A percentile compares a stretch with the other conserved stretches of the same genome.
These are phyloP conservation scores for Citrus trifoliata DNA, from an alignment of 345 rosid species.

Conservation along the genomic window DNA sequence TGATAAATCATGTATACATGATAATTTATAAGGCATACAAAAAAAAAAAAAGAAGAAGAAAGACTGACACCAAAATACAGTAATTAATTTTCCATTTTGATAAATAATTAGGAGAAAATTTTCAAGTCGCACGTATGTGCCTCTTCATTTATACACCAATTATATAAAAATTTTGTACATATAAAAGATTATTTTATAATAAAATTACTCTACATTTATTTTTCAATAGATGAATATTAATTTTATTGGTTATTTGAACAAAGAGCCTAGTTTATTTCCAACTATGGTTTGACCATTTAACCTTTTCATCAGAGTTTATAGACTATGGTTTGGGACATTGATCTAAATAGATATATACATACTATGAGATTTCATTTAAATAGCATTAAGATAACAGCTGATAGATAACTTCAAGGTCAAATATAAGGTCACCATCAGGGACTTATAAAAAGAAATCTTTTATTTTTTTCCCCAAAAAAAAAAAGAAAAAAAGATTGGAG, in stretches of 20 bases:
- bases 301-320: conserved; percentile 3
- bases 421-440: conserved; percentile 35
- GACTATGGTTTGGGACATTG: background rate
- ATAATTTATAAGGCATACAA: too few species aligned
- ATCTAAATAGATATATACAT: background rate
- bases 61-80: background rate
- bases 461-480: too few species aligned
- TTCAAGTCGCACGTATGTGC: too few species aligned
- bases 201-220: too few species aligned
- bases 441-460: background rate
- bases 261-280: background rate
- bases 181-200: too few species aligned
- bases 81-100: too few species aligned
- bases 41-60: background rate
- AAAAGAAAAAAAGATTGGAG: background rate
- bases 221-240: too few species aligned
- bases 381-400: conserved; percentile 7
- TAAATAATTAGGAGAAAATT: too few species aligned
- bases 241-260: too few species aligned
- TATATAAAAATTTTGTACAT: too few species aligned
- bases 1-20: too few species aligned
- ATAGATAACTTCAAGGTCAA: conserved; percentile 42
- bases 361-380: background rate
- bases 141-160: too few species aligned
- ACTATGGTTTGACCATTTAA: background rate